Evolutionary conservation across 495 filamentous ascomycete species (phyloP), one percentile per base, ranked within the genome.

Genomic region (Evernia prunastri): DNA sequence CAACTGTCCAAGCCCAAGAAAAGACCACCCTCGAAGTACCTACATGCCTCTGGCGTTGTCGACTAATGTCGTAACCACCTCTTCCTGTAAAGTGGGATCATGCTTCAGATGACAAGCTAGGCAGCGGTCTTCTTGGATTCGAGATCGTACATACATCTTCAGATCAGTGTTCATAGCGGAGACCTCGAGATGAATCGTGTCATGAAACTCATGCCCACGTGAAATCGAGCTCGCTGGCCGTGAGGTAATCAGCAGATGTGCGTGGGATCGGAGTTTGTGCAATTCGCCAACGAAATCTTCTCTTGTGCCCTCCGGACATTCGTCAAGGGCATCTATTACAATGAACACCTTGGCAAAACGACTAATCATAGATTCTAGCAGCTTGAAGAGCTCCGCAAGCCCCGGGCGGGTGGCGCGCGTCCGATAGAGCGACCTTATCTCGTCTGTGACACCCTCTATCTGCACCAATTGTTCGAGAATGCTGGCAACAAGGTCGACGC

Each of bases 321-420:
- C 74, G 39, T 76, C 73, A 0, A 76, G 59, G 7, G 79, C 81
- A 63, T 82, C 79, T 15, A 83, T 60, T 23, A 82, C 64, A 47
- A 83, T 68, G 62, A 76, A 78, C 20, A 72, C 65, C 51, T 57
- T 68, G 12, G 70, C 69, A 59, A 69, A 75, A 11, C 37, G 56
- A 0, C 58, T 39, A 35, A 61, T 65, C 15, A 73, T 62, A 15
- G 66, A 68, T 7, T 70, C 59, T 10, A 80, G 66, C 49, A 65
- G 56, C 58, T 40, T 65, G 9, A 66, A 71, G 12, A 78, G 23
- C 54, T 77, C 76, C 9, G 70, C 67, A 54, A 72, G 45, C 54
- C 67, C 67, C 56, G 76, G 75, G n/a, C 69, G 67, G 9, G 59
- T 78, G n/a, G n/a, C n/a, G n/a, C n/a, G n/a, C n/a, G n/a, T n/a